Evolutionary conservation across 169 alveolate genomes (phyloP).

Genomic region (Pseudocohnilembus persalinus): DNA sequence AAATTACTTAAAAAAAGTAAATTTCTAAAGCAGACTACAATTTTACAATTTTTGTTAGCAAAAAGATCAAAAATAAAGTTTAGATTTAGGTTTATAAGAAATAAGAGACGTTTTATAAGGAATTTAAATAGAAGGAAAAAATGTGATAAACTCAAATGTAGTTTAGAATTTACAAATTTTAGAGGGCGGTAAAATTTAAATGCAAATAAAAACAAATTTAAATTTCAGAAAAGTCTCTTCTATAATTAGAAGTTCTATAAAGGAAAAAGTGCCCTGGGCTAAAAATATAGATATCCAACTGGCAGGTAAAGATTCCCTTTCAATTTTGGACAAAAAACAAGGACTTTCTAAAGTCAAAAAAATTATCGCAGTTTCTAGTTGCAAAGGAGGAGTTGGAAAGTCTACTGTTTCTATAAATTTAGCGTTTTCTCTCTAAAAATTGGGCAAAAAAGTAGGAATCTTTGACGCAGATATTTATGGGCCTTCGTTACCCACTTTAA

Average conservation of each 20-base stretch:
- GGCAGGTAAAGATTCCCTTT: constrained; percentile 60
- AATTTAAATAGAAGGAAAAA: too few species aligned
- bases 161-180: too few species aligned
- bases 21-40: too few species aligned
- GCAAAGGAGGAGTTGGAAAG: constrained; percentile 99
- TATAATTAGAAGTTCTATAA: constrained; percentile 38
- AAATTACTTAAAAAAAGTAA: too few species aligned
- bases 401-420: constrained; percentile 92
- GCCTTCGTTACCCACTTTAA: constrained; percentile 94
- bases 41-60: too few species aligned
- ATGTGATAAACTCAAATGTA: too few species aligned
- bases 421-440: constrained; percentile 82
- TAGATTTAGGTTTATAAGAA: too few species aligned
- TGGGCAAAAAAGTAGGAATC: constrained; percentile 92
- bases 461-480: constrained; percentile 97
- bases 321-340: constrained; percentile 44
- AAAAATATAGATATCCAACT: constrained; percentile 37
- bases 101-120: too few species aligned
- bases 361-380: constrained; percentile 92
- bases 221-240: constrained; percentile 61
- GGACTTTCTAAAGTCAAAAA: constrained; percentile 78
- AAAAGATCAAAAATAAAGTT: too few species aligned
- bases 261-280: constrained; percentile 54
- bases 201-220: constrained; percentile 43
- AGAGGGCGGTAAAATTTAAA: constrained; percentile 29